phyloP scores from a whole-genome alignment of 306 rosid genomes.

The Malus sieversii region DNA sequence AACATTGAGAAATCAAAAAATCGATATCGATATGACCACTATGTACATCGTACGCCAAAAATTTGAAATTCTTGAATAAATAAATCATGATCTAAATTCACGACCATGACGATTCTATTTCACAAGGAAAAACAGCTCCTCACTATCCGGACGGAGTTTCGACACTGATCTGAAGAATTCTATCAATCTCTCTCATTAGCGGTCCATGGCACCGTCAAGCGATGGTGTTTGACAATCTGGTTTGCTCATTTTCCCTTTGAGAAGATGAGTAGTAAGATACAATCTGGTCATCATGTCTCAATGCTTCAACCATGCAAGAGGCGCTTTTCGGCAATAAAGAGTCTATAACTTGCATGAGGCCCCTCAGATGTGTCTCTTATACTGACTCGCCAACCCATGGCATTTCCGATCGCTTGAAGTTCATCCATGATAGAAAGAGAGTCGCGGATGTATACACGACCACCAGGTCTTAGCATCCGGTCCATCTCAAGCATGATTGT shows the following conservation, averaged over 20 bases:
- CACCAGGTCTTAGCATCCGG: conserved; percentile 85
- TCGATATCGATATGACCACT: background rate
- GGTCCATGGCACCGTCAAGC: background rate
- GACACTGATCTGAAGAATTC: background rate
- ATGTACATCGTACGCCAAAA: background rate
- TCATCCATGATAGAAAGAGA: conserved; percentile 73
- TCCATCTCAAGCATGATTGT: conserved; percentile 99
- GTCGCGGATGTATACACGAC: conserved; percentile 74
- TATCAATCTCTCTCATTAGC: background rate
- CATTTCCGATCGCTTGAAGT: conserved; percentile 65
- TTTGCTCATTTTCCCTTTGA: background rate
- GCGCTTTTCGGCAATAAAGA: conserved; percentile 73
- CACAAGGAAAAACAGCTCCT: background rate
- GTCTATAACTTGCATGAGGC: conserved; percentile 76
- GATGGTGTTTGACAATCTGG: background rate
- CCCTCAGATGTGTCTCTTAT: conserved; percentile 84
- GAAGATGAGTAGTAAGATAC: background rate
- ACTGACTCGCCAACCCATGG: conserved; percentile 71
- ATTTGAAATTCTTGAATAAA: background rate
- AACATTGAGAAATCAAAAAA: background rate
- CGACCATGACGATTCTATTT: background rate
- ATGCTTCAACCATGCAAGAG: conserved; percentile 46
- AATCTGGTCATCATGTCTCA: background rate
- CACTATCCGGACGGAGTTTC: background rate
- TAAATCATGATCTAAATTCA: background rate